A percentile compares a stretch with the other conserved stretches of the same genome.
Evolutionary conservation across 306 rosid genomes (phyloP).

Genomic region (cucumber (Cucumis sativus)): DNA sequence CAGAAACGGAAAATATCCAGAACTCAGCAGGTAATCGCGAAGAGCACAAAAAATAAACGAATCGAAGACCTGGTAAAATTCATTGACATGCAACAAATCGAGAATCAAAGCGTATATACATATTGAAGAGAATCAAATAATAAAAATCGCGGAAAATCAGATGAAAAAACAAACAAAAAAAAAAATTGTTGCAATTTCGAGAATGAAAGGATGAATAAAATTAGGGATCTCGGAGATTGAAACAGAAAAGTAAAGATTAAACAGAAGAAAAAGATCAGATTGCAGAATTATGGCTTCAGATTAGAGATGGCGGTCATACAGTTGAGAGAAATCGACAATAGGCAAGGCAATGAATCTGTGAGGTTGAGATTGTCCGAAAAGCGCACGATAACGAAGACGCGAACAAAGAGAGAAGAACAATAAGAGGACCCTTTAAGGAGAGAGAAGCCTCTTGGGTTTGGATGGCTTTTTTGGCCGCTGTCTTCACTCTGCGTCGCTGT

Average conservation of each 20-base stretch:
- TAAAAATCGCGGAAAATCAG: background rate
- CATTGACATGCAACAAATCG: conserved; percentile 17
- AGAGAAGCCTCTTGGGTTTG: conserved; percentile 32
- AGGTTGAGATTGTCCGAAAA: conserved; percentile 57
- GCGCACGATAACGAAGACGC: conserved; percentile 39
- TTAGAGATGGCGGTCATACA: conserved; percentile 42
- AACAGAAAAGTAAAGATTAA: background rate
- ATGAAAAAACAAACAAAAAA: background rate
- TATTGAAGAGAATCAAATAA: conserved; percentile 9
- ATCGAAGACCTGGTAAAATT: conserved; percentile 18
- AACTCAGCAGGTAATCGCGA: background rate
- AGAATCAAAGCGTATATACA: conserved; percentile 12
- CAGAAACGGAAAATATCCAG: background rate
- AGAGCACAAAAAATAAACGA: background rate
- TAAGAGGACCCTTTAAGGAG: conserved; percentile 22
- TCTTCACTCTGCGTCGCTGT: conserved; percentile 46
- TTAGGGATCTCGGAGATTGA: conserved; percentile 46
- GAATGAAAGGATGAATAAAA: background rate
- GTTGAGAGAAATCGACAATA: conserved; percentile 45
- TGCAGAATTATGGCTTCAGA: conserved; percentile 16
- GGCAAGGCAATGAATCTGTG: conserved; percentile 34
- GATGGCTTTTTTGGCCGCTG: conserved; percentile 50
- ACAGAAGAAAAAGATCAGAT: background rate
- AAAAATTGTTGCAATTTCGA: background rate
- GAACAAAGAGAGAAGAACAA: conserved; percentile 33